A percentile compares a stretch with the other conserved stretches of the same genome.
These are phyloP conservation scores for Aspergillus funiculosus DNA, from an alignment of 495 filamentous ascomycete species.

Conservation along the genomic window DNA sequence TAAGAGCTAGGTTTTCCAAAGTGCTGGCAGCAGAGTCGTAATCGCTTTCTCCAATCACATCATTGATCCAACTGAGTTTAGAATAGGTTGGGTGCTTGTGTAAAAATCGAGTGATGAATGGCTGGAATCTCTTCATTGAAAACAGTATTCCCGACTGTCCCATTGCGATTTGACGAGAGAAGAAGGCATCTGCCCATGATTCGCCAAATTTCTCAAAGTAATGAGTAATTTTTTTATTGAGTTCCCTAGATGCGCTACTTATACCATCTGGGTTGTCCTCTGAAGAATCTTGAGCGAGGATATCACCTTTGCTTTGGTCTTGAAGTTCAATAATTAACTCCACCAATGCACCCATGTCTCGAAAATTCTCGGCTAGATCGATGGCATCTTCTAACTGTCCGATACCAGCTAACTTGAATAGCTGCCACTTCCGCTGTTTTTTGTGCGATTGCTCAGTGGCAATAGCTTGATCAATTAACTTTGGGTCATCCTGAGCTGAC, in stretches of 20 bases:
- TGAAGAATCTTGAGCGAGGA: conserved; percentile 8
- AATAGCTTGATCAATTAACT: conserved; percentile 39
- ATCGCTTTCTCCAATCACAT: conserved; percentile 66
- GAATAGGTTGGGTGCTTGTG: conserved; percentile 60
- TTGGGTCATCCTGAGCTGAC: conserved; percentile 43
- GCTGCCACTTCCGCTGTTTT: conserved; percentile 50
- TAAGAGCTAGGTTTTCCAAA: conserved; percentile 58
- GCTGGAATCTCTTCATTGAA: conserved; percentile 54
- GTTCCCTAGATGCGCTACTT: conserved; percentile 26
- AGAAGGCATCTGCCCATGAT: conserved; percentile 73
- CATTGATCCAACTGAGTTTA: conserved; percentile 91
- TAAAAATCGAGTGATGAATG: conserved; percentile 68
- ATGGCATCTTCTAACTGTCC: conserved; percentile 63
- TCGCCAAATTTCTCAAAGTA: conserved; percentile 72
- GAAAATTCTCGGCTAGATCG: conserved; percentile 64
- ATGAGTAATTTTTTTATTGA: conserved; percentile 44
- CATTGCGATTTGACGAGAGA: conserved; percentile 63
- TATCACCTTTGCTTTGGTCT: conserved; percentile 32
- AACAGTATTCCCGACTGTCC: conserved; percentile 62
- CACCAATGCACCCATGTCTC: conserved; percentile 63
- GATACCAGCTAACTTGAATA: conserved; percentile 62
- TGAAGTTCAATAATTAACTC: conserved; percentile 51
- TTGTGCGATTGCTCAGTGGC: conserved; percentile 44
- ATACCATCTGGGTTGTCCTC: conserved; percentile 10
- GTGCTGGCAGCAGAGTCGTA: conserved; percentile 63